Evolutionary conservation across 768 basidiomycete genomes (phyloP).

Genomic region (Suillus subluteus): DNA sequence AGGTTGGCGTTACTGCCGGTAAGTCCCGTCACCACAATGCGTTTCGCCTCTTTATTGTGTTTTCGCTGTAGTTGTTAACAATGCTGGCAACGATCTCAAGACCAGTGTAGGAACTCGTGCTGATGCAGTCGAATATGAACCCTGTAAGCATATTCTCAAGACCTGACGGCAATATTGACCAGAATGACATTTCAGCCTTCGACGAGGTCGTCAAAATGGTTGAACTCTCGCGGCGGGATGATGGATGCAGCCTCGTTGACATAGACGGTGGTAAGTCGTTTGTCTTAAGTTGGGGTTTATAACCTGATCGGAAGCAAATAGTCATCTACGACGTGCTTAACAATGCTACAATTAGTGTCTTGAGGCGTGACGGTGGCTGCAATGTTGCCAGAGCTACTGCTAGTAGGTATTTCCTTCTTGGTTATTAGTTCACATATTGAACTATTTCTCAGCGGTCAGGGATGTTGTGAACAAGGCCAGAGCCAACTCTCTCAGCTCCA

Average conservation of each 20-base stretch:
- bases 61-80: not conserved
- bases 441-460: not conserved
- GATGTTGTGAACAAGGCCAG: not conserved
- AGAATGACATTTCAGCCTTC: not conserved
- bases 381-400: not conserved
- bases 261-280: not conserved
- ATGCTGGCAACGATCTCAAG: not conserved
- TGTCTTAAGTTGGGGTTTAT: fast-evolving
- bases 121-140: too few species aligned
- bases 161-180: not conserved
- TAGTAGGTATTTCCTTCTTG: not conserved
- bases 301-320: not conserved
- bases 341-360: too few species aligned
- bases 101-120: not conserved
- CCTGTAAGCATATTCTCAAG: not conserved
- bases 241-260: not conserved
- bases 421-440: too few species aligned
- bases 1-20: not conserved
- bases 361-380: too few species aligned
- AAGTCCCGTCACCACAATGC: not conserved
- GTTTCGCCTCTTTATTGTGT: not conserved
- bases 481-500: not conserved
- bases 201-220: not conserved
- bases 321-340: not conserved
- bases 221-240: not conserved